Percentiles rank a stretch among this genome's conserved stretches.
These are phyloP conservation scores for Cymbopogon flexuosus DNA, from an alignment of 202 grass and related monocot genomes.

Conservation along the genomic window DNA sequence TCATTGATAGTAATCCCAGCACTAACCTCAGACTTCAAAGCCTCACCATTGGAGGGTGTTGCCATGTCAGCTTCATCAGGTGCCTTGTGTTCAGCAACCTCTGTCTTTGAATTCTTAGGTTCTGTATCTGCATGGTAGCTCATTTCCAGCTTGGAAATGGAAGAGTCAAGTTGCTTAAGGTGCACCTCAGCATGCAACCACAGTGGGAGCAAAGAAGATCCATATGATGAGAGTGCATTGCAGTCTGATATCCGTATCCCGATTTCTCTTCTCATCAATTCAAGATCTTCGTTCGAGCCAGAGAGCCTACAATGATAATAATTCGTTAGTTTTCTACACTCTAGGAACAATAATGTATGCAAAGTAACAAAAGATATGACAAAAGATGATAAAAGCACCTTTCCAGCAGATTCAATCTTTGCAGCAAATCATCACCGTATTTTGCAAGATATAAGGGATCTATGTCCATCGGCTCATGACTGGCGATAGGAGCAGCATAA, in stretches of 20 bases:
- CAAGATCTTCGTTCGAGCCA: conserved; percentile 41
- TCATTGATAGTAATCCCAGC: conserved; percentile 26
- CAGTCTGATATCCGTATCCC: conserved; percentile 80
- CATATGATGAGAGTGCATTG: conserved; percentile 67
- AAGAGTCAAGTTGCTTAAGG: conserved; percentile 69
- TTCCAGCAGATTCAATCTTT: conserved; percentile 64
- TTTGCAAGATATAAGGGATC: conserved; percentile 75
- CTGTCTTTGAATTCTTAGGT: conserved; percentile 21
- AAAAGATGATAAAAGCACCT: conserved; percentile 47
- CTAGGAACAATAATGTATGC: conserved; percentile 9
- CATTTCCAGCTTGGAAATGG: conserved; percentile 57
- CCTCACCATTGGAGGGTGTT: conserved; percentile 17
- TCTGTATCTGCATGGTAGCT: conserved; percentile 36
- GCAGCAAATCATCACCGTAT: conserved; percentile 67
- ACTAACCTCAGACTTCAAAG: conserved; percentile 37
- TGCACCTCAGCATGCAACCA: conserved; percentile 85
- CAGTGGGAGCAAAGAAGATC: conserved; percentile 81
- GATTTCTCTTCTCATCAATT: conserved; percentile 70
- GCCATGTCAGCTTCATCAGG: conserved; percentile 30
- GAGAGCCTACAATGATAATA: conserved; percentile 23
- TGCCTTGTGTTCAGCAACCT: conserved; percentile 32
- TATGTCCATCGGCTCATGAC: conserved; percentile 52
- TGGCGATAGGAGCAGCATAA: conserved; percentile 26
- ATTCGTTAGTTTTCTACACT: conserved; percentile 12
- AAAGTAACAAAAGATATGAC: conserved; percentile 15